Conservation (phyloP, 2,329 filamentous ascomycete species). For the Colletotrichum shisoi region DNA sequence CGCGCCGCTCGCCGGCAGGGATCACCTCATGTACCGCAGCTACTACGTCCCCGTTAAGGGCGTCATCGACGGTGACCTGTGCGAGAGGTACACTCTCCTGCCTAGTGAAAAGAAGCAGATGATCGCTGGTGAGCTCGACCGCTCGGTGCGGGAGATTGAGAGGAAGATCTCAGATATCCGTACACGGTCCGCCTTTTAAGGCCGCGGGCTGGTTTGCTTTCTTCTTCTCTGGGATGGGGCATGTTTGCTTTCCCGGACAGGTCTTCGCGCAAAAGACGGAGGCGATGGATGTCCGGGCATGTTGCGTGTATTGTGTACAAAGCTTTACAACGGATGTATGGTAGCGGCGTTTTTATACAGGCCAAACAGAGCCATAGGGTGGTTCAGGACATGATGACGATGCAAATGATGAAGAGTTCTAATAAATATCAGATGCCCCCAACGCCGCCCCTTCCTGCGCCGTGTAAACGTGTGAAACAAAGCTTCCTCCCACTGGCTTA, state of each 20-base stretch:
- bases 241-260: background rate
- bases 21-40: slow-evolving; percentile 93
- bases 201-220: background rate
- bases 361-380: slow-evolving; percentile 33
- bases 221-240: slow-evolving; percentile 1
- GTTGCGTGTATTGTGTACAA: slow-evolving; percentile 31
- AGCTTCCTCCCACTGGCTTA: background rate
- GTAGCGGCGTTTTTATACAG: slow-evolving; percentile 36
- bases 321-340: slow-evolving; percentile 29
- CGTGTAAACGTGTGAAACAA: background rate
- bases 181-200: slow-evolving; percentile 66
- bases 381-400: slow-evolving; percentile 39
- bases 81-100: slow-evolving; percentile 86
- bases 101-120: slow-evolving; percentile 90
- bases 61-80: slow-evolving; percentile 94
- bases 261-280: slow-evolving; percentile 4
- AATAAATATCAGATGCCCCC: slow-evolving; percentile 23
- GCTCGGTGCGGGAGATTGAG: slow-evolving; percentile 91
- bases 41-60: slow-evolving; percentile 98
- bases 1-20: slow-evolving; percentile 85
- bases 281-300: background rate
- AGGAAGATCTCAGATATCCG: slow-evolving; percentile 83
- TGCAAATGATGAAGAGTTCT: slow-evolving; percentile 38
- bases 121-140: slow-evolving; percentile 92
- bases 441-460: slow-evolving; percentile 9